Base-by-base conservation (phyloP, 257 asterid genomes). In the Nemophila menziesii region DNA sequence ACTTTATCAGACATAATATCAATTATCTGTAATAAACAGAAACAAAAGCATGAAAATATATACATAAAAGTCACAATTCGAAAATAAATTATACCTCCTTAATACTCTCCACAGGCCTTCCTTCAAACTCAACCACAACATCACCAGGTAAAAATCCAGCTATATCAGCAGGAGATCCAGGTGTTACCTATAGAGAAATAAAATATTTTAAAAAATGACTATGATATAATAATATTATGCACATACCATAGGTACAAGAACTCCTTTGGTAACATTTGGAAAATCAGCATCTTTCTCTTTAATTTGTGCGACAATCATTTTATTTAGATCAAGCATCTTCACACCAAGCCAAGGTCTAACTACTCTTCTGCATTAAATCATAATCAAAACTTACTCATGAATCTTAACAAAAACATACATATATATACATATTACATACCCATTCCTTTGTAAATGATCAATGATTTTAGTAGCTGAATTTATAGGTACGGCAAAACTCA, bases 301-400 rank as follows among this genome's bases (percentile, higher is more conserved):
- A 39, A 87, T 82, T 63, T 75, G 87, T 15, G 87, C 82, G 51
- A 67, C 56, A 51, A 87, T 67, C 83, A 75, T 71, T 52, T 77
- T 82, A 62, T 79, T 87, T 53, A 87, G 93, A 71, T 79, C 93
- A 66, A 82, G 61, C 95, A 82, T 82, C 73, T 77, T 82, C 52
- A 87, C 43, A 34, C 97, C 97, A 56, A 82, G 77, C 97, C 97
- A 87, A 21, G 97, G 92, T 26, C 97, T 78, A 50, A 87, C 87
- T 67, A 87, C 95, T 65, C 92, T 79, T 78, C 97, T 87, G 77
- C 60, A 72, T 17, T 5, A 52, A 49, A 56, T 8, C 36, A 42
- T 29, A 10, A 45, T 53, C 54, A 19, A 16, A n/a, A n/a, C n/a
- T n/a, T n/a, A n/a, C n/a, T 43, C 34, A 58, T 8, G 15, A 27